A percentile compares a stretch with the other conserved stretches of the same genome.
These are phyloP conservation scores for Fusarium piperis DNA, from an alignment of 2,329 filamentous ascomycete genomes.

Conservation along the genomic window DNA sequence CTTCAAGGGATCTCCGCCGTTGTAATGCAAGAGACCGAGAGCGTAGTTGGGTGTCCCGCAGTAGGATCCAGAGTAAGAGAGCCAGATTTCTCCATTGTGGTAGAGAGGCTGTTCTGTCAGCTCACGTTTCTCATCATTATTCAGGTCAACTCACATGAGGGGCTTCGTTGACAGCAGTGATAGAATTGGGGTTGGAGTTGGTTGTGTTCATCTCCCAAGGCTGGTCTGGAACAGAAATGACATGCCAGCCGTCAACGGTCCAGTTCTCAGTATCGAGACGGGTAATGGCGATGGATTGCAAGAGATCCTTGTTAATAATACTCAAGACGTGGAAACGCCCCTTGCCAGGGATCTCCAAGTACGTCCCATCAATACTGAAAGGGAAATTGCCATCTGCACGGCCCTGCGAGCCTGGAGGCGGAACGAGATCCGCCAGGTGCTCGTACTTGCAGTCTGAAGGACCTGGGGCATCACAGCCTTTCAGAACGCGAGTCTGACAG, in stretches of 20 bases:
- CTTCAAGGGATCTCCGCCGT: constrained; percentile 58
- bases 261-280: constrained; percentile 7
- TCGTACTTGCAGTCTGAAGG: constrained; percentile 16
- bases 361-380: constrained; percentile 24
- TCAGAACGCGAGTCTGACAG: constrained; percentile 14
- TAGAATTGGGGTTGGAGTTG: neutral
- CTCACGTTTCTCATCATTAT: too few species aligned
- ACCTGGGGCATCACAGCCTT: neutral
- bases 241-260: constrained; percentile 18
- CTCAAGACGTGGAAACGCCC: constrained; percentile 14
- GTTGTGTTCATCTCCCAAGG: constrained; percentile 21
- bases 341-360: constrained; percentile 8
- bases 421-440: constrained; percentile 12
- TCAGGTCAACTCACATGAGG: constrained; percentile 17
- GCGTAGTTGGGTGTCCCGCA: constrained; percentile 64
- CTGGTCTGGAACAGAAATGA: constrained; percentile 21
- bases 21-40: constrained; percentile 62
- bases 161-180: constrained; percentile 6
- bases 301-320: constrained; percentile 6
- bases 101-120: constrained; percentile 52
- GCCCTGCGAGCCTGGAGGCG: constrained; percentile 1
- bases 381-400: constrained; percentile 5
- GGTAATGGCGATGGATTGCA: constrained; percentile 18
- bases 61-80: constrained; percentile 62
- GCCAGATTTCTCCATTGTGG: constrained; percentile 58